phyloP scores from a whole-genome alignment of 225 moss, liverwort and hornwort species.

The Polytrichum commune region DNA sequence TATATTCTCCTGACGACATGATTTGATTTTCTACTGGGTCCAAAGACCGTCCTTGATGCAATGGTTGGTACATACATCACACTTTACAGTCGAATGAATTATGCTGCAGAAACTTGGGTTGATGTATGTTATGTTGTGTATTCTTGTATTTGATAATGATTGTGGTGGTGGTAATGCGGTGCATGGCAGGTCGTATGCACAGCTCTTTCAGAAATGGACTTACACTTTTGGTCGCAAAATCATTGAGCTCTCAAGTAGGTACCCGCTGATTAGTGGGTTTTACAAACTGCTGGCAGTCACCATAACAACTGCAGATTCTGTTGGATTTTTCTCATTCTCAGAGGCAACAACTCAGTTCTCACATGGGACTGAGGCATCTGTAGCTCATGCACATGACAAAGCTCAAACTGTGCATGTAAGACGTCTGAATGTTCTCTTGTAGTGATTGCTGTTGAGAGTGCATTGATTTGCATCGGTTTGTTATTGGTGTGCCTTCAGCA shows the following conservation, averaged over 20 bases:
- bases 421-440: not conserved
- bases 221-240: constrained; percentile 74
- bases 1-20: too few relatives aligned
- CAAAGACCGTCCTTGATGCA: too few relatives aligned
- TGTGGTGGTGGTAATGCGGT: constrained; percentile 12
- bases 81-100: too few relatives aligned
- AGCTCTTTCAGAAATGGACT: constrained; percentile 84
- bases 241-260: constrained; percentile 82
- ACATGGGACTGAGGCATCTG: not conserved
- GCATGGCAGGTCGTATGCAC: constrained; percentile 51
- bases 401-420: not conserved
- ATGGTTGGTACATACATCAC: too few relatives aligned
- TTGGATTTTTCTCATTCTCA: constrained; percentile 49
- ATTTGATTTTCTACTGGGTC: too few relatives aligned
- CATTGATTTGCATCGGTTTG: too few relatives aligned
- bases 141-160: not conserved
- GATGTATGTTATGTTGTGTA: too few relatives aligned
- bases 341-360: not conserved
- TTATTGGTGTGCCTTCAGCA: too few relatives aligned
- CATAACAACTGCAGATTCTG: constrained; percentile 66
- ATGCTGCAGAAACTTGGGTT: too few relatives aligned
- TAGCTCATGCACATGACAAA: constrained; percentile 3
- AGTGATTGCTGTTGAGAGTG: too few relatives aligned
- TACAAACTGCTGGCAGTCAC: constrained; percentile 80
- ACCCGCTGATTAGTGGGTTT: constrained; percentile 88